A percentile compares a stretch with the other conserved stretches of the same genome.
phyloP scores from a whole-genome alignment of 345 rosid species.

The Eucalyptus grandis region DNA sequence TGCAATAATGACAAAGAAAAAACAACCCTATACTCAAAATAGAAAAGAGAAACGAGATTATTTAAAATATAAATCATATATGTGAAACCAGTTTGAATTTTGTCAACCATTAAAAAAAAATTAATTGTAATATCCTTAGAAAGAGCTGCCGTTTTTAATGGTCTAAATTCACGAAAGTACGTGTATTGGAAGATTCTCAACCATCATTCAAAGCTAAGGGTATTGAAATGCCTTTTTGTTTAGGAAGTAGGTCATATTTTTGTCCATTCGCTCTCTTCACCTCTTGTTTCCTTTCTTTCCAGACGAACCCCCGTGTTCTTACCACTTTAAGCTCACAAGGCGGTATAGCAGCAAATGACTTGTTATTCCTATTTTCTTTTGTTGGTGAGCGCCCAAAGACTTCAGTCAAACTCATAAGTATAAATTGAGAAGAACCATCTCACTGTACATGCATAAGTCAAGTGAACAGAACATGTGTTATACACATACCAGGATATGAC shows the following conservation, averaged over 20 bases:
- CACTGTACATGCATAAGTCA: not conserved
- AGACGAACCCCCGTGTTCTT: not conserved
- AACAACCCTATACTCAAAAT: not conserved
- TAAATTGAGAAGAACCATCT: not conserved
- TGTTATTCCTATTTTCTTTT: not conserved
- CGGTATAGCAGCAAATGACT: no score
- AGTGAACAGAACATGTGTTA: not conserved
- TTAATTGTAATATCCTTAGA: not conserved
- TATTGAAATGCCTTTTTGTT: not conserved
- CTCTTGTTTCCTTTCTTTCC: not conserved
- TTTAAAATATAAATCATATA: not conserved
- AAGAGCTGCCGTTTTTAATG: not conserved
- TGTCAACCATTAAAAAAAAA: not conserved
- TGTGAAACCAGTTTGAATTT: not conserved
- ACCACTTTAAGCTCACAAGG: no score
- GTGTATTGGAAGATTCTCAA: not conserved
- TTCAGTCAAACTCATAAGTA: no score
- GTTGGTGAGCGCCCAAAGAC: not conserved
- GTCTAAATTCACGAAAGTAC: not conserved
- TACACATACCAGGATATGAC: conserved; percentile 16
- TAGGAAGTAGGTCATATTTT: not conserved
- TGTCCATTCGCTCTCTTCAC: not conserved
- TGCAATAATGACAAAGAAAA: not conserved
- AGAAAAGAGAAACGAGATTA: not conserved
- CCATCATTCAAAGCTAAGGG: not conserved